Base-by-base conservation (phyloP, 257 asterid genomes). In the Pogostemon cablin region DNA sequence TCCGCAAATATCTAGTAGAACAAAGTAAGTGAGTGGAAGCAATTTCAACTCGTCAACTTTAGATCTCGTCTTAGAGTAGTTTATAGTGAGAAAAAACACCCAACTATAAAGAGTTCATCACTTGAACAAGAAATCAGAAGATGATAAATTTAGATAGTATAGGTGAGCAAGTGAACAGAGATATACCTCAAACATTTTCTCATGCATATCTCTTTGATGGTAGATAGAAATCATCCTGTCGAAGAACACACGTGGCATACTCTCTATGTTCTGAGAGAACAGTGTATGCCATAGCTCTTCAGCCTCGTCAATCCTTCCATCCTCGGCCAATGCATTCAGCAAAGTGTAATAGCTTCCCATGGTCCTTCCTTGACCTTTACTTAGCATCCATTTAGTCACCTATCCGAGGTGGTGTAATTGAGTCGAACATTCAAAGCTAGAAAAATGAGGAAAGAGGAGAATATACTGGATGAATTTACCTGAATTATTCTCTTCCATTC, bases 341-440 rank as follows among this genome's bases (percentile, higher is more conserved):
- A 93, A 80, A 8, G 78, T 54, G 84, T 83, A 89, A 80, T 93
- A 93, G 82, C 86, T 93, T 72, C 99, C 99, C 99, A 91, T 93
- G 68, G 98, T 93, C 83, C 90, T 81, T 78, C 96, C 97, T 84
- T 93, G 97, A 4, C 99, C 99, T 80, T 93, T 91, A 81, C 96
- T 93, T 68, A 93, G 73, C 97, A 91, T 91, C 99, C 97, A 93
- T 79, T 93, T 93, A 6, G 96, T 84, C 63, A 93, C 87, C 98
- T 88, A 66, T 57, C 62, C 3, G 34, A 32, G 65, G 59, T 53
- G 8, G 52, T 20, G 62, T 7, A 46, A 73, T 49, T 40, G 43
- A 62, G 58, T 72, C 68, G 35, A 35, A 71, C 34, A 74, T 57
- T 60, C 9, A 34, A 74, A 48, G 72, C 74, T 43, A 38, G 55